Conservation (phyloP, 208 protist genomes). For the Herpetomonas samuelpessoai region DNA sequence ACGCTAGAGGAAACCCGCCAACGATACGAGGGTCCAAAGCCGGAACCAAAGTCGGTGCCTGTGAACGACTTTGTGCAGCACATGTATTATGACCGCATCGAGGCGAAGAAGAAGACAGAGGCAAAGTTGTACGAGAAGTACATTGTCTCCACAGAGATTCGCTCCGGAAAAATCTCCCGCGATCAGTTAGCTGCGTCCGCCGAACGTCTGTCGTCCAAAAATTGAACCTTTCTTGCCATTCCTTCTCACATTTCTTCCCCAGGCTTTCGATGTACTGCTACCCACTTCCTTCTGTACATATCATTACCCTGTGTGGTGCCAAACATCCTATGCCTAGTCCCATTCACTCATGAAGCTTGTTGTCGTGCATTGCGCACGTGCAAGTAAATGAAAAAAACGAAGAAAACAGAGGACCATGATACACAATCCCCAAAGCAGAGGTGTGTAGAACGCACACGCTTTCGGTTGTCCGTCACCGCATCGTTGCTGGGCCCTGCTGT, state of each 20-base stretch:
- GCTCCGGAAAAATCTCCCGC: constrained; percentile 27
- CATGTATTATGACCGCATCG: constrained; percentile 66
- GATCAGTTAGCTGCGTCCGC: constrained; percentile 17
- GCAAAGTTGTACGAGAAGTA: constrained; percentile 73
- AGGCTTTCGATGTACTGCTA: background rate
- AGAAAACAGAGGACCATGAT: too few species aligned
- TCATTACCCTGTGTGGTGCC: too few species aligned
- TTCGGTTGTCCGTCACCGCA: too few species aligned
- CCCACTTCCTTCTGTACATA: background rate
- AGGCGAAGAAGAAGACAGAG: constrained; percentile 65
- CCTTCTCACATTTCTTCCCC: background rate
- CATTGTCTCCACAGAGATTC: constrained; percentile 63
- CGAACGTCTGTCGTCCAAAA: constrained; percentile 26
- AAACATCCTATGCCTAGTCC: too few species aligned
- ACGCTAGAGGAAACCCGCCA: constrained; percentile 32
- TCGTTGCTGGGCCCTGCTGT: too few species aligned
- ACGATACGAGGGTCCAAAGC: constrained; percentile 25
- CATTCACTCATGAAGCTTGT: too few species aligned
- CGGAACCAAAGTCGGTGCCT: constrained; percentile 22
- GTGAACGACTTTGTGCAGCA: constrained; percentile 63
- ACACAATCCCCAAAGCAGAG: too few species aligned
- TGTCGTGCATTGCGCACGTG: too few species aligned
- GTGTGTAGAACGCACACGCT: too few species aligned
- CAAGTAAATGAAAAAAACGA: too few species aligned
- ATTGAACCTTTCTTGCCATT: background rate